Evolutionary conservation across 441 rosid species (phyloP).

Genomic region (Adansonia gregorii): DNA sequence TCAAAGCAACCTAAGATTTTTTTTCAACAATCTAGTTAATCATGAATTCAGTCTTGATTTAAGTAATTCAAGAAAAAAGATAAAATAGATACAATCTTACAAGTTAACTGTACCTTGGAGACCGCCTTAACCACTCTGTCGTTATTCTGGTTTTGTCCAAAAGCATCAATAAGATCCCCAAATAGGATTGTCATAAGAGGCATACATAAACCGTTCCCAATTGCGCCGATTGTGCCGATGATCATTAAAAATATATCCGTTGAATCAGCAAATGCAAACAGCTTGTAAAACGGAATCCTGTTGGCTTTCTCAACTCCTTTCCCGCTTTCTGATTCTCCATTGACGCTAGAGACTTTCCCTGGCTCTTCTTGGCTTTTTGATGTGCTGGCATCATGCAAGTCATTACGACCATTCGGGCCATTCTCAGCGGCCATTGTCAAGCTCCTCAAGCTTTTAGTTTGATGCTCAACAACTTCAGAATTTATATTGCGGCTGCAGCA

Average conservation of each 20-base stretch:
- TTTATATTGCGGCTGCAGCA: slow-evolving; percentile 13
- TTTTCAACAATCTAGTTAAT: not conserved
- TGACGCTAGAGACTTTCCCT: slow-evolving; percentile 27
- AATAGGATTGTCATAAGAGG: slow-evolving; percentile 56
- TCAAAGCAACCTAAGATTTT: slow-evolving; percentile 58
- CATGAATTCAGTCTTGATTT: not conserved
- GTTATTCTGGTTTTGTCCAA: slow-evolving; percentile 44
- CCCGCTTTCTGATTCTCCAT: slow-evolving; percentile 29
- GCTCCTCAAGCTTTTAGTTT: not conserved
- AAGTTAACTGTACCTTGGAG: slow-evolving; percentile 39
- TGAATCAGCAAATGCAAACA: slow-evolving; percentile 54
- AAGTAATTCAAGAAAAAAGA: not conserved
- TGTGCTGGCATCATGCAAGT: slow-evolving; percentile 37
- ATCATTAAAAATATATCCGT: slow-evolving; percentile 46
- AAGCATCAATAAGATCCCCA: slow-evolving; percentile 46
- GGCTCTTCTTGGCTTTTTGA: slow-evolving; percentile 34
- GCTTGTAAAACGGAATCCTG: slow-evolving; percentile 44
- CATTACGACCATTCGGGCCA: slow-evolving; percentile 25
- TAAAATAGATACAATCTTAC: not conserved
- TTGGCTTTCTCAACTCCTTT: slow-evolving; percentile 33
- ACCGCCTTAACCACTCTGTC: slow-evolving; percentile 34
- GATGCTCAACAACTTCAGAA: not conserved
- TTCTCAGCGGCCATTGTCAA: slow-evolving; percentile 36
- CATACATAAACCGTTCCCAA: slow-evolving; percentile 48
- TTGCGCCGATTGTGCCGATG: slow-evolving; percentile 44